Percentiles rank a stretch among this genome's conserved stretches.
phyloP scores from a whole-genome alignment of 371 early-diverging fungal species.

The Lichtheimia hyalospora region DNA sequence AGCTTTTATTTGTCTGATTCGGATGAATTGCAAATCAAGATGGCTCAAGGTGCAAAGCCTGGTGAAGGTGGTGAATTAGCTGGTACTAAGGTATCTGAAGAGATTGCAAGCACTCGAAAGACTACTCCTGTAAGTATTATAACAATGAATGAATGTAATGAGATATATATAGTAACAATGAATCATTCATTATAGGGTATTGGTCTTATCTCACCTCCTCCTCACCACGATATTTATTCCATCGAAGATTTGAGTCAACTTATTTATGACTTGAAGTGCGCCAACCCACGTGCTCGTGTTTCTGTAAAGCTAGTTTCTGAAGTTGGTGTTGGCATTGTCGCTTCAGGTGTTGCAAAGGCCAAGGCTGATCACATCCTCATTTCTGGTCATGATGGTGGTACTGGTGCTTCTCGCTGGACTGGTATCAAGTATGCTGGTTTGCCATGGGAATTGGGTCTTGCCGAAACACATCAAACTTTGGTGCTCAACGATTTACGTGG shows the following conservation, averaged over 20 bases:
- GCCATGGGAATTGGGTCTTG: constrained; percentile 98
- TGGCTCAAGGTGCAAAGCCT: constrained; percentile 99
- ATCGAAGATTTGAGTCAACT: constrained; percentile 97
- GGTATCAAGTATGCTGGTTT: constrained; percentile 97
- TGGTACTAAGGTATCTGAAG: constrained; percentile 87
- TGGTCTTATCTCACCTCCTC: constrained; percentile 94
- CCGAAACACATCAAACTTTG: constrained; percentile 96
- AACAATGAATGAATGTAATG: background rate
- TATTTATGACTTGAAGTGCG: constrained; percentile 94
- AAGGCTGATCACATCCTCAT: constrained; percentile 96
- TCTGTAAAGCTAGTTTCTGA: constrained; percentile 97
- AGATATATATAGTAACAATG: no score
- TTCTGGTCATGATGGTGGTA: constrained; percentile 97
- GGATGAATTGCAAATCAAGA: constrained; percentile 97
- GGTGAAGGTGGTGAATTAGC: constrained; percentile 89
- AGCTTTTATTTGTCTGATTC: constrained; percentile 90
- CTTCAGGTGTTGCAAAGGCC: constrained; percentile 97
- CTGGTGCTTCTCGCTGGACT: constrained; percentile 97
- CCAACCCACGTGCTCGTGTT: constrained; percentile 89
- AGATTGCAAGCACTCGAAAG: constrained; percentile 92
- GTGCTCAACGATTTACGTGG: constrained; percentile 95
- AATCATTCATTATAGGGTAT: constrained; percentile 58
- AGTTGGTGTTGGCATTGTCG: constrained; percentile 96
- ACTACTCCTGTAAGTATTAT: constrained; percentile 68
- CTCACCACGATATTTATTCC: constrained; percentile 98